Conservation (phyloP, 2,329 filamentous ascomycete genomes). For the Cytospora schulzeri region DNA sequence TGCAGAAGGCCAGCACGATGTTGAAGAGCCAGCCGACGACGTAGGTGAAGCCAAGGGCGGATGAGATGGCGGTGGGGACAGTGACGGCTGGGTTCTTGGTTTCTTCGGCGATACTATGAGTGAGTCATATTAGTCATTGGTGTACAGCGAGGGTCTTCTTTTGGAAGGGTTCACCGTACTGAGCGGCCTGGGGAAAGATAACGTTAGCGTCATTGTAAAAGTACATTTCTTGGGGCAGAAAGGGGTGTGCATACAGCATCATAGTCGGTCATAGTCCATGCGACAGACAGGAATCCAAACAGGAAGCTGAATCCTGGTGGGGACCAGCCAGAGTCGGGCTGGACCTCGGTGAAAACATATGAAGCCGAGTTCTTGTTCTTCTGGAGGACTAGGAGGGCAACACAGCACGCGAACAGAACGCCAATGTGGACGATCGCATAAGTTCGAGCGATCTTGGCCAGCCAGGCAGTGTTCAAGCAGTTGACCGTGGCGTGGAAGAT, state of each 20-base stretch:
- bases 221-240: slow-evolving; percentile 33
- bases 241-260: slow-evolving; percentile 15
- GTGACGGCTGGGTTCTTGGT: slow-evolving; percentile 41
- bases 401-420: slow-evolving; percentile 50
- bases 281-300: slow-evolving; percentile 57
- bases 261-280: slow-evolving; percentile 46
- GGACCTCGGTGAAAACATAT: slow-evolving; percentile 57
- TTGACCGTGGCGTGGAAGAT: slow-evolving; percentile 53
- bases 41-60: slow-evolving; percentile 59
- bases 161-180: not conserved
- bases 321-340: slow-evolving; percentile 52
- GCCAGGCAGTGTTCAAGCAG: slow-evolving; percentile 56
- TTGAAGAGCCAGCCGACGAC: slow-evolving; percentile 58
- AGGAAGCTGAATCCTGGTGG: slow-evolving; percentile 55
- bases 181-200: not conserved
- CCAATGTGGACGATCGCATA: slow-evolving; percentile 58
- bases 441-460: slow-evolving; percentile 57
- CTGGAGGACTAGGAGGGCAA: slow-evolving; percentile 51
- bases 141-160: not conserved
- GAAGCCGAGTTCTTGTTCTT: slow-evolving; percentile 50
- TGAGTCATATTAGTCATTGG: not conserved
- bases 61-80: slow-evolving; percentile 52
- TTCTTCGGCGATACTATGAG: slow-evolving; percentile 50
- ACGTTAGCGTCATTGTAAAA: slow-evolving; percentile 36
- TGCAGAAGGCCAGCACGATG: slow-evolving; percentile 59